Percentiles rank a stretch among this genome's conserved stretches.
These are phyloP conservation scores for Patellaria atrata DNA, from an alignment of 495 filamentous ascomycete genomes.

Conservation along the genomic window DNA sequence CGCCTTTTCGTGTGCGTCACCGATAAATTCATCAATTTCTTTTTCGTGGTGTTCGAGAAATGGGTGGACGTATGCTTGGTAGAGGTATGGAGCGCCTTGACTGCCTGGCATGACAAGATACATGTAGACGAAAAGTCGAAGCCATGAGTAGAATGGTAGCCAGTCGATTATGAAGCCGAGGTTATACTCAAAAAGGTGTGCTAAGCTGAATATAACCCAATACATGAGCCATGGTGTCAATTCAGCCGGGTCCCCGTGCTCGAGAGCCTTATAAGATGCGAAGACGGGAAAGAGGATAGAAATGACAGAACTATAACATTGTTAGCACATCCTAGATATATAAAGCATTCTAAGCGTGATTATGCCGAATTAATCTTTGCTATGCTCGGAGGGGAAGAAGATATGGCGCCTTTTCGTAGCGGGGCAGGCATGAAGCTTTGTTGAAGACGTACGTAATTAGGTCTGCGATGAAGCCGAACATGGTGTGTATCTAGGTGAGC, in stretches of 20 bases:
- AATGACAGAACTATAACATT: slow-evolving; percentile 51
- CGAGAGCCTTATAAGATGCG: slow-evolving; percentile 95
- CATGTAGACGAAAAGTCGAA: slow-evolving; percentile 73
- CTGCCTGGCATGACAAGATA: slow-evolving; percentile 97
- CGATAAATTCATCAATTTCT: slow-evolving; percentile 83
- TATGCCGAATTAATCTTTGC: slow-evolving; percentile 8
- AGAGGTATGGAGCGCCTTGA: slow-evolving; percentile 75
- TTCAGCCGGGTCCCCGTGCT: slow-evolving; percentile 76
- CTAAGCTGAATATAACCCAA: slow-evolving; percentile 82
- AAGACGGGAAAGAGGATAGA: slow-evolving; percentile 94
- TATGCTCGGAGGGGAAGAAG: background rate
- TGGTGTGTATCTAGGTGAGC: too few relatives aligned
- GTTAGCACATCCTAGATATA: slow-evolving; percentile 12
- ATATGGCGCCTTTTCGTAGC: background rate
- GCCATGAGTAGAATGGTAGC: slow-evolving; percentile 89
- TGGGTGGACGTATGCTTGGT: slow-evolving; percentile 72
- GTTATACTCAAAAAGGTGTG: slow-evolving; percentile 75
- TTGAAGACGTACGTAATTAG: slow-evolving; percentile 15
- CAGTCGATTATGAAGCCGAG: slow-evolving; percentile 71
- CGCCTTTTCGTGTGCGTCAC: slow-evolving; percentile 62
- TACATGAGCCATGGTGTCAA: slow-evolving; percentile 99
- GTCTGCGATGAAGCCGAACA: slow-evolving; percentile 19
- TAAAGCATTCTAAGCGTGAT: slow-evolving; percentile 7
- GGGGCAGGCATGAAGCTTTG: slow-evolving; percentile 5
- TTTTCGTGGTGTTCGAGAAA: slow-evolving; percentile 77